Evolutionary conservation across 768 basidiomycete species (phyloP), one percentile per base, ranked within the genome.

Genomic region (Gloeophyllum trabeum): DNA sequence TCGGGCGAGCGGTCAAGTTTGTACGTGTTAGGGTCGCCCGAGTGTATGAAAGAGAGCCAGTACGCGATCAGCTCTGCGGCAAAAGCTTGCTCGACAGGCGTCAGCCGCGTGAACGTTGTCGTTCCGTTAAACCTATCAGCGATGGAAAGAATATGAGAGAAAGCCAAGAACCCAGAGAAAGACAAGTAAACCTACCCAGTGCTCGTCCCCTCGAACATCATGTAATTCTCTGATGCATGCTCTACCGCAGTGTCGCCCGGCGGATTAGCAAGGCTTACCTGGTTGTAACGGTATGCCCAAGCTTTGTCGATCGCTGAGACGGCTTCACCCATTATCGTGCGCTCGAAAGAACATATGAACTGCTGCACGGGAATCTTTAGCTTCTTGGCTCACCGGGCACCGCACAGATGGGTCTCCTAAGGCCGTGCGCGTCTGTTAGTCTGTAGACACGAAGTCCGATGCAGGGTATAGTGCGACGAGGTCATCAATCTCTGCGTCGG

Each of bases 211-310:
- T 57, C 54, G 60, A 77, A 79, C 76, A 79, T 73, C 74, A 77
- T 78, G 71, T 72, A 79, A 49, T 80, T 78, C 52, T 77, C 79
- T 1, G 79, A 65, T 5, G 77, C 68, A 47, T 79, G 77, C 1
- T 41, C 54, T 1, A 73, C 70, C 6, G 40, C 58, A 45, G 34
- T 10, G 44, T 42, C 1, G 53, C 40, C 14, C 59, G 58, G 14
- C 58, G 58, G 4, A 47, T 46, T 0, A 16, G 71, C 69, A 5
- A 70, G 71, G 41, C 73, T 69, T 3, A 63, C 58, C 45, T 78
- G 72, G 54, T 79, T 78, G 54, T 76, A 79, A 20, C 76, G 65
- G 49, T 78, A 79, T 10, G 71, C 71, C 65, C 66, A 79, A 2
- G 70, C 56, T 13, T 51, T 56, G 28, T 19, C 47, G 16, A 55